Base-by-base conservation (phyloP, 176 grass and related monocot species). In the Eragrostis nindensis region DNA sequence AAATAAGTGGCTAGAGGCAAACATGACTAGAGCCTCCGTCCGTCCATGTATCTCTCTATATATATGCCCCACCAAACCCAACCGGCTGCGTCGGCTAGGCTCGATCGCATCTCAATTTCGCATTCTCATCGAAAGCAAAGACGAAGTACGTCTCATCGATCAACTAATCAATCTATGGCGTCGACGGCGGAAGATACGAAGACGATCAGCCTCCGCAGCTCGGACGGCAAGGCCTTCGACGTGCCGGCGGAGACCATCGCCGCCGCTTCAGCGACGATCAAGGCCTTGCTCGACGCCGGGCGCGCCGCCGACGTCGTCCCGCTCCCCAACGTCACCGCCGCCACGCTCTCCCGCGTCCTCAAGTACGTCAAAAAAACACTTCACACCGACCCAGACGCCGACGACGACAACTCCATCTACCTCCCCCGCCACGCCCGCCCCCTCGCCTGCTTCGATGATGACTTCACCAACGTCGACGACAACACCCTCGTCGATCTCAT, bases 311-410 rank as follows among this genome's bases (percentile, higher is more conserved):
- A 2, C 24, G 25, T 14, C 55, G 27, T 85, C 30, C 12, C 55
- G 44, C 17, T 79, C 17, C 21, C 71, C 17, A 41, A 30, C 7
- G 32, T 87, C 30, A 6, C 22, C 30, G 70, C 30, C 32, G 9
- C 45, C 12, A 40, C 78, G 21, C 77, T 86, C 27, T 9, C 77
- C 27, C 84, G 70, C 77, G 62, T 86, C 15, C 21, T 74, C 27
- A 27, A 86, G 26, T 86, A 86, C 77, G 55, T 79, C 62, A n/a
- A 21, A 75, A 16, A 43, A 11, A 27, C 77, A 80, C 61, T 80
- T 8, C n/a, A n/a, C 36, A 18, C 5, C 18, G 36, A 36, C 45
- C 4, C 2, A 19, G 21, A 3, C 3, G 62, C 0, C 21, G 26
- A n/a, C 32, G 32, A 36, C 32, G 1, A 7, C 49, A 6, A 14